These are phyloP conservation scores for Hordeum pubiflorum DNA, from an alignment of 202 grass and related monocot genomes.

Conservation along the genomic window DNA sequence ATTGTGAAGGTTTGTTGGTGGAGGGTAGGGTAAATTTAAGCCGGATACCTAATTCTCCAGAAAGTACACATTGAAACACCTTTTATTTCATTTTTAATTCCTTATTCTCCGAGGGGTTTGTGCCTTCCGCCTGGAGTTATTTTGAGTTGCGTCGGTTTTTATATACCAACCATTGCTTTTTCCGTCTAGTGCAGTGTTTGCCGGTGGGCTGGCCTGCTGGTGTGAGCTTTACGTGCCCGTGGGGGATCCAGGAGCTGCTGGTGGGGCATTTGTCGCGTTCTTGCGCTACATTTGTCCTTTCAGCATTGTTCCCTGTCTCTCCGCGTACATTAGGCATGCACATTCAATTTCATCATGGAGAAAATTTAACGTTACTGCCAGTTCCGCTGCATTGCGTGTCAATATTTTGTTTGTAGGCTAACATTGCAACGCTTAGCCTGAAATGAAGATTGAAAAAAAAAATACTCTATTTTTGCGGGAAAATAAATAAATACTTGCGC, in stretches of 20 bases:
- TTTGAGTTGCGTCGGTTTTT: constrained; percentile 44
- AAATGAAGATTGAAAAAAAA: neutral
- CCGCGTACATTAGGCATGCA: neutral
- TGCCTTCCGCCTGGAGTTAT: constrained; percentile 36
- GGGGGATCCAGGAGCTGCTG: constrained; percentile 14
- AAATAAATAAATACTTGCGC: neutral
- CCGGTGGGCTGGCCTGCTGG: constrained; percentile 14
- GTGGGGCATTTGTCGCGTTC: neutral
- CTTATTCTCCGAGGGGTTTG: constrained; percentile 46
- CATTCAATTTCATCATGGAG: neutral
- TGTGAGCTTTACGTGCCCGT: constrained; percentile 14
- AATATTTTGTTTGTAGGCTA: neutral
- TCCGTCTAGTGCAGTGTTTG: constrained; percentile 20
- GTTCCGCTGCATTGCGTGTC: neutral
- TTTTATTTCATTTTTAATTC: constrained; percentile 60
- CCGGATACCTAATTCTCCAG: constrained; percentile 90
- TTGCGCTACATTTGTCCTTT: neutral
- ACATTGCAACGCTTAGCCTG: neutral
- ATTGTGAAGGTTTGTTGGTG: constrained; percentile 62
- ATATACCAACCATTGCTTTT: constrained; percentile 15
- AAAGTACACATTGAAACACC: constrained; percentile 98
- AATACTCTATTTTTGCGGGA: no score
- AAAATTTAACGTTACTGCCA: neutral
- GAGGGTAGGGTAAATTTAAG: constrained; percentile 79
- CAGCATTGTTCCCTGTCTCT: constrained; percentile 1